Conservation (phyloP, 768 basidiomycete species). For the Ramaria sp. region DNA sequence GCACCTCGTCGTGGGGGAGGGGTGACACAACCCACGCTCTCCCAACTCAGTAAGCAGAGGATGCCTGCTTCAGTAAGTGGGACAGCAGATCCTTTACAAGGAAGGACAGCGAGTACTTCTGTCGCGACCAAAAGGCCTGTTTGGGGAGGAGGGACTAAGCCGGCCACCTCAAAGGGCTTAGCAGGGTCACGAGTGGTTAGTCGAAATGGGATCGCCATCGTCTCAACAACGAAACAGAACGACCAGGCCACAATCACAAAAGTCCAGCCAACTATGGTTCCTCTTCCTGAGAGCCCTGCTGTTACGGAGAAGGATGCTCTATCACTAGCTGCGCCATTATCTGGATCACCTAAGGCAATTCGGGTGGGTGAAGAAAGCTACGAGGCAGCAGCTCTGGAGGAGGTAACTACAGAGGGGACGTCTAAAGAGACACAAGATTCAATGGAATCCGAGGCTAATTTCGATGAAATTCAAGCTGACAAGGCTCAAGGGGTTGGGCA, state of each 20-base stretch:
- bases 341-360: background rate
- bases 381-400: background rate
- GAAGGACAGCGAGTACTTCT: background rate
- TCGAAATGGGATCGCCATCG: background rate
- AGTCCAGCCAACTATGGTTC: background rate
- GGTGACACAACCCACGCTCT: slow-evolving; percentile 5
- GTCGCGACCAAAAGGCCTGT: background rate
- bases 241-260: background rate
- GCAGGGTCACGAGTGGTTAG: background rate
- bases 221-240: background rate
- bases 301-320: background rate
- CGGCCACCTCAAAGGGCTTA: background rate
- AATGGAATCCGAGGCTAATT: background rate
- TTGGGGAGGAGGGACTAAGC: background rate
- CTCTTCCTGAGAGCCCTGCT: background rate
- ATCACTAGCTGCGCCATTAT: background rate
- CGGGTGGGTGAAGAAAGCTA: background rate
- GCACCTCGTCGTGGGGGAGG: slow-evolving; percentile 6
- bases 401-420: background rate
- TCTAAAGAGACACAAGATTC: background rate
- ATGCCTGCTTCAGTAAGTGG: background rate
- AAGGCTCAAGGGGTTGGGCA: background rate
- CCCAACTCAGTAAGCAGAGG: slow-evolving; percentile 8
- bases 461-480: background rate
- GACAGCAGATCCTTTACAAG: background rate